phyloP scores from a whole-genome alignment of 106 monocot genomes.

The Xerophyta viscosa region DNA sequence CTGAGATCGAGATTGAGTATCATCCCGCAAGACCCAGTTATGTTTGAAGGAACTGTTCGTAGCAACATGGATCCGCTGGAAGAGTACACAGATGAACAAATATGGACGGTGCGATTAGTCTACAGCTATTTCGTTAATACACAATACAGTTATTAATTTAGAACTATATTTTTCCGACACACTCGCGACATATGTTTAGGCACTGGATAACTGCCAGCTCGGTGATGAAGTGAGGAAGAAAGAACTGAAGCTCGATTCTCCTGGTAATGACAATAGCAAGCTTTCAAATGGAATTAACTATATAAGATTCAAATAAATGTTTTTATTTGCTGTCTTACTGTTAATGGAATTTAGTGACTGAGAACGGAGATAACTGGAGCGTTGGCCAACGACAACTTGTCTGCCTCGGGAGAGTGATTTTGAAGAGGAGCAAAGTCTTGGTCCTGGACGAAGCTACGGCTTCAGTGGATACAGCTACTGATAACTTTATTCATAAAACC shows the following conservation, averaged over 20 bases:
- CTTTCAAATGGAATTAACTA: too few relatives aligned
- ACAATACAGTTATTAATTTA: too few relatives aligned
- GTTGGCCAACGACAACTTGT: constrained; percentile 85
- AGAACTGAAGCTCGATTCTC: constrained; percentile 70
- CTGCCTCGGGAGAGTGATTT: constrained; percentile 62
- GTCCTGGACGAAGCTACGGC: constrained; percentile 89
- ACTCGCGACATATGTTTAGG: too few relatives aligned
- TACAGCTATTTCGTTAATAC: too few relatives aligned
- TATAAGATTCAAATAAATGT: not conserved
- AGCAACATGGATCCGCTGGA: constrained; percentile 80
- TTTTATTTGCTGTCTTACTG: too few relatives aligned
- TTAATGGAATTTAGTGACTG: constrained; percentile 36
- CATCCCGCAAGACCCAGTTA: constrained; percentile 90
- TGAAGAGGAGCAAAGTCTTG: constrained; percentile 74
- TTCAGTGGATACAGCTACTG: constrained; percentile 61
- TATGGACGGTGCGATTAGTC: too few relatives aligned
- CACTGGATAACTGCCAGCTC: constrained; percentile 72
- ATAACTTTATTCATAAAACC: constrained; percentile 48
- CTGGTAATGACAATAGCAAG: constrained; percentile 27
- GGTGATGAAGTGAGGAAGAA: constrained; percentile 74
- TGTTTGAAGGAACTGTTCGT: constrained; percentile 85
- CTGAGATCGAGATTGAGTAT: constrained; percentile 77
- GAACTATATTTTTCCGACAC: too few relatives aligned
- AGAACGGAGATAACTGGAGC: constrained; percentile 97
- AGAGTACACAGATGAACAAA: constrained; percentile 70